Conservation (phyloP, 2,329 filamentous ascomycete genomes). For the Colletotrichum ledebouriae region DNA sequence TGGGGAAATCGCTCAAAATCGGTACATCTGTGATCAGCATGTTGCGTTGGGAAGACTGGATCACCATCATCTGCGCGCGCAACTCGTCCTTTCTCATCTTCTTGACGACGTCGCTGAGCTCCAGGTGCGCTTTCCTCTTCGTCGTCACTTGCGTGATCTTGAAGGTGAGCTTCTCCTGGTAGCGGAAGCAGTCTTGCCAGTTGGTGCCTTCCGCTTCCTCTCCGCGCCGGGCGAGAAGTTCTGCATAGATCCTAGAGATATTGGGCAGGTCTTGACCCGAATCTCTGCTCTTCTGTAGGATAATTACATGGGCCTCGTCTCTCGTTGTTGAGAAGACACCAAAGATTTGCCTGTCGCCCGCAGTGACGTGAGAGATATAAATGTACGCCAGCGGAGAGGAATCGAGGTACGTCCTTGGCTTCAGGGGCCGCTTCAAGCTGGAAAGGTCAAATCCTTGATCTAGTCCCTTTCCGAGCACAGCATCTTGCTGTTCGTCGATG, state of each 20-base stretch:
- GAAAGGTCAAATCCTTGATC: slow-evolving; percentile 94
- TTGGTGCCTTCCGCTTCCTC: slow-evolving; percentile 76
- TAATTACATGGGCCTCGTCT: slow-evolving; percentile 85
- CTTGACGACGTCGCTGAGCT: slow-evolving; percentile 89
- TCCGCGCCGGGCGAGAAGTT: slow-evolving; percentile 76
- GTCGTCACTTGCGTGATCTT: slow-evolving; percentile 90
- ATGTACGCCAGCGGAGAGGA: slow-evolving; percentile 83
- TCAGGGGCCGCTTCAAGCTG: slow-evolving; percentile 76
- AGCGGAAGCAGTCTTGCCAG: slow-evolving; percentile 86
- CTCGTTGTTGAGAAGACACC: slow-evolving; percentile 89
- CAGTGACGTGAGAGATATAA: slow-evolving; percentile 92
- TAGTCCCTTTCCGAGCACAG: slow-evolving; percentile 90
- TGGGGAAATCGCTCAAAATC: slow-evolving; percentile 84
- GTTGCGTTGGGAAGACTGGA: slow-evolving; percentile 89
- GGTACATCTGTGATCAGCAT: slow-evolving; percentile 88
- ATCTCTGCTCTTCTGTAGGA: slow-evolving; percentile 87
- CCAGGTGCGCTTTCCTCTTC: slow-evolving; percentile 87
- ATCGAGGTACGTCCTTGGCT: slow-evolving; percentile 79
- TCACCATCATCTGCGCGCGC: slow-evolving; percentile 83
- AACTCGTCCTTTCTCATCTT: slow-evolving; percentile 90
- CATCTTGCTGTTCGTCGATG: slow-evolving; percentile 90
- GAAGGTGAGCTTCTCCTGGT: slow-evolving; percentile 89
- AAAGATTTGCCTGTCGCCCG: slow-evolving; percentile 93
- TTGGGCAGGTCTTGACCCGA: slow-evolving; percentile 87
- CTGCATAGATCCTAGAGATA: slow-evolving; percentile 87